Evolutionary conservation across 352 stramenopile species (phyloP).

Genomic region (Bremia lactucae): DNA sequence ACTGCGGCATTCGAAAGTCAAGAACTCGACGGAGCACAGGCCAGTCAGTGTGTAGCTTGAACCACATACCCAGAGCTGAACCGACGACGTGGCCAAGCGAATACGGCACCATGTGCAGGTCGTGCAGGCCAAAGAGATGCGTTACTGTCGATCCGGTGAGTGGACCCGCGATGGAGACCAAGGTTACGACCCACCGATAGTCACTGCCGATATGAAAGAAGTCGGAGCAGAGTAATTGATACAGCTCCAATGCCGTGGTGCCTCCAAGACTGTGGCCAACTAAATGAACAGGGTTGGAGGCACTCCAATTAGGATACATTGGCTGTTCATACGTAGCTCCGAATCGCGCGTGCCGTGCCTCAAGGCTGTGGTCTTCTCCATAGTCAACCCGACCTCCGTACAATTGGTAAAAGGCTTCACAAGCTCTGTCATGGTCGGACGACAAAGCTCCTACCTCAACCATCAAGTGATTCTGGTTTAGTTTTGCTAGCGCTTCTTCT

Average conservation of each 20-base stretch:
- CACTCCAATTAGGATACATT: conserved; percentile 40
- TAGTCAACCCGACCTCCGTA: conserved; percentile 51
- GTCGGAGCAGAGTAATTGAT: conserved; percentile 51
- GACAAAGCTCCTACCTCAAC: conserved; percentile 39
- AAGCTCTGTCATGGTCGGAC: conserved; percentile 51
- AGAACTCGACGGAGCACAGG: conserved; percentile 30
- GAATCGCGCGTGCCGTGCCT: conserved; percentile 31
- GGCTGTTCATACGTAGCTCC: conserved; percentile 23
- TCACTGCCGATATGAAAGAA: conserved; percentile 45
- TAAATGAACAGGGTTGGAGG: conserved; percentile 41
- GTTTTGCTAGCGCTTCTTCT: conserved; percentile 19
- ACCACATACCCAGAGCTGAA: conserved; percentile 26
- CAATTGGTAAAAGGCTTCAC: conserved; percentile 55
- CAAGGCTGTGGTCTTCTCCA: conserved; percentile 29
- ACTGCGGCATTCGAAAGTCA: conserved; percentile 56
- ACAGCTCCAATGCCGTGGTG: conserved; percentile 59
- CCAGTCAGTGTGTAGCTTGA: conserved; percentile 28
- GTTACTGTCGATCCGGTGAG: conserved; percentile 29
- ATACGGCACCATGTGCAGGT: conserved; percentile 11
- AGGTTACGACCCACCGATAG: conserved; percentile 40
- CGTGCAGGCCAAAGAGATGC: conserved; percentile 24
- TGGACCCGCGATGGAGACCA: conserved; percentile 45
- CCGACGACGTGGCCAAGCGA: conserved; percentile 22
- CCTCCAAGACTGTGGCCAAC: conserved; percentile 59
- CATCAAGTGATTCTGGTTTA: conserved; percentile 40